Percentiles rank a stretch among this genome's conserved stretches.
phyloP scores from a whole-genome alignment of 371 early-diverging fungal genomes.

The Rhizopus microsporus region DNA sequence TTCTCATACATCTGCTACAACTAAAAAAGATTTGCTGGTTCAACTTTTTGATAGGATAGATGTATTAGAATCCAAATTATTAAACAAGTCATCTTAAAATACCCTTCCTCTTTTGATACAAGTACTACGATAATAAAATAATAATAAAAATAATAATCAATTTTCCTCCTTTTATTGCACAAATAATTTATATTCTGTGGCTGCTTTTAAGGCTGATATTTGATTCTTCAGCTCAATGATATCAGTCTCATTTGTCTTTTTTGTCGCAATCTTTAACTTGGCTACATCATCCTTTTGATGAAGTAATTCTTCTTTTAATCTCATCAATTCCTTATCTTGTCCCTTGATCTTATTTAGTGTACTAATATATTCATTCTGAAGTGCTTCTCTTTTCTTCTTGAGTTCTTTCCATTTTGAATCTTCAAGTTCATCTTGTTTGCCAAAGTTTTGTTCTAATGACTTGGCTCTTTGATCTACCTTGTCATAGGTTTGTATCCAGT shows the following conservation, averaged over 20 bases:
- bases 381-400: slow-evolving; percentile 49
- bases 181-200: slow-evolving; percentile 29
- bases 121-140: too few species aligned
- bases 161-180: slow-evolving; percentile 14
- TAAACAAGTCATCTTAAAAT: too few species aligned
- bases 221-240: slow-evolving; percentile 53
- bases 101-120: too few species aligned
- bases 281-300: slow-evolving; percentile 73
- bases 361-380: slow-evolving; percentile 48
- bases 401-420: slow-evolving; percentile 51
- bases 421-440: slow-evolving; percentile 46
- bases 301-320: slow-evolving; percentile 61
- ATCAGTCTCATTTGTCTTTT: slow-evolving; percentile 34
- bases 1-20: slow-evolving; percentile 7
- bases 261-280: slow-evolving; percentile 53
- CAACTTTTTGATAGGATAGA: slow-evolving; percentile 39
- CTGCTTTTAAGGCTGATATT: slow-evolving; percentile 52
- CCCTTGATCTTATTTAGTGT: slow-evolving; percentile 55
- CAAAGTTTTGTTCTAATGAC: slow-evolving; percentile 47
- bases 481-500: slow-evolving; percentile 76
- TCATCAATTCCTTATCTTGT: slow-evolving; percentile 63
- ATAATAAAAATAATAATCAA: too few species aligned
- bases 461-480: slow-evolving; percentile 53
- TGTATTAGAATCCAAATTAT: slow-evolving; percentile 35
- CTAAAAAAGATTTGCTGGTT: slow-evolving; percentile 15